Conservation (phyloP, 2,329 filamentous ascomycete genomes). For the Cytospora mali region DNA sequence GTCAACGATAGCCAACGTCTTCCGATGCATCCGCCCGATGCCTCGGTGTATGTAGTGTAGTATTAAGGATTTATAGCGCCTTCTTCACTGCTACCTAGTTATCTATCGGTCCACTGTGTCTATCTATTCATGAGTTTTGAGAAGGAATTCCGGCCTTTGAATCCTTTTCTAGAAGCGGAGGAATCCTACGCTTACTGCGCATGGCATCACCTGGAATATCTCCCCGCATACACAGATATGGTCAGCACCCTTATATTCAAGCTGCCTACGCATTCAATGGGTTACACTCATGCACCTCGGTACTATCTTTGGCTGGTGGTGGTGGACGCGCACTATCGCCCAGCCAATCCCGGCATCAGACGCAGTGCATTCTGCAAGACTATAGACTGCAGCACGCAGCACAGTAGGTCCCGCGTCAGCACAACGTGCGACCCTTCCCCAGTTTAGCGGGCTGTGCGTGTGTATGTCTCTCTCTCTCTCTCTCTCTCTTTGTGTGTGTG, state of each 20-base stretch:
- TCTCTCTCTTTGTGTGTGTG: no score
- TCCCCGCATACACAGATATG: conserved; percentile 6
- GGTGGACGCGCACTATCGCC: conserved; percentile 4
- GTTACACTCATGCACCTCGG: background rate
- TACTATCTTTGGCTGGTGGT: conserved; percentile 16
- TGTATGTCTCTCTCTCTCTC: background rate
- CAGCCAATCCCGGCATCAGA: conserved; percentile 11
- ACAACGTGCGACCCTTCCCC: conserved; percentile 18
- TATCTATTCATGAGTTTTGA: background rate
- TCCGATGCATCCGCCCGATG: no score
- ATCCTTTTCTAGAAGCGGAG: conserved; percentile 17
- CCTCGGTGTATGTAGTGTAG: no score
- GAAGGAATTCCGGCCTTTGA: background rate
- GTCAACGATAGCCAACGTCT: no score
- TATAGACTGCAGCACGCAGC: conserved; percentile 10
- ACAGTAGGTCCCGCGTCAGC: conserved; percentile 23
- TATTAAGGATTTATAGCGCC: background rate
- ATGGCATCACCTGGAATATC: background rate
- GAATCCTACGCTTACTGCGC: conserved; percentile 15
- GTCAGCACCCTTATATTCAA: background rate
- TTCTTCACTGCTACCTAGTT: background rate
- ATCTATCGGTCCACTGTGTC: background rate
- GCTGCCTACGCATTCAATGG: background rate
- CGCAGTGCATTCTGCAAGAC: background rate
- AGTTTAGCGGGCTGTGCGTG: conserved; percentile 5